These are phyloP conservation scores for Hydnomerulius pinastri DNA, from an alignment of 768 basidiomycete genomes.

Conservation along the genomic window DNA sequence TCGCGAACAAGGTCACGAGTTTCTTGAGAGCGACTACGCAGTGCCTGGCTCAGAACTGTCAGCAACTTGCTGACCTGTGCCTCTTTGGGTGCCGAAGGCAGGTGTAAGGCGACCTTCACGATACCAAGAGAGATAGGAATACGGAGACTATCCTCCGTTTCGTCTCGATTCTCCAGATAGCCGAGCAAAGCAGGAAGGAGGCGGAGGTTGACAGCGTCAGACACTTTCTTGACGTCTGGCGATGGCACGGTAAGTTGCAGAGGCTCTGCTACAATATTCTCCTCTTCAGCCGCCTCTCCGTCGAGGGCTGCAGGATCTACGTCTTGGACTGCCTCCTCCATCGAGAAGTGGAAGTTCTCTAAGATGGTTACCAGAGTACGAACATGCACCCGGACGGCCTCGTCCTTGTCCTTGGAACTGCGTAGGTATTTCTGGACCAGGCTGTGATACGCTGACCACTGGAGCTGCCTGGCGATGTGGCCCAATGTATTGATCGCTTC, in stretches of 20 bases:
- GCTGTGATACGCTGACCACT: conserved; percentile 83
- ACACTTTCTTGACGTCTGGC: conserved; percentile 45
- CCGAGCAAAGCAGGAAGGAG: conserved; percentile 79
- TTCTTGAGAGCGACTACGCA: conserved; percentile 94
- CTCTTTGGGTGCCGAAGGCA: conserved; percentile 64
- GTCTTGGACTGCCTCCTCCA: conserved; percentile 56
- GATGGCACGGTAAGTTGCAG: conserved; percentile 2
- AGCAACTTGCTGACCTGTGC: conserved; percentile 75
- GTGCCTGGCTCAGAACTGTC: conserved; percentile 83
- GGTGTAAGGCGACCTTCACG: conserved; percentile 76
- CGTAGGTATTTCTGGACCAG: conserved; percentile 82
- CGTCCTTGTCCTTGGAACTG: conserved; percentile 64
- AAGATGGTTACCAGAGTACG: conserved; percentile 81
- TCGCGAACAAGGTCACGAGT: conserved; percentile 86
- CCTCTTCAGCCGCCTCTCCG: conserved; percentile 29
- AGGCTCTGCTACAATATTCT: conserved; percentile 22
- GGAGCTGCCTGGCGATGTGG: conserved; percentile 69
- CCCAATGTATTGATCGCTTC: conserved; percentile 86
- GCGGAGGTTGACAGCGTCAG: conserved; percentile 72
- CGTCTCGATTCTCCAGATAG: conserved; percentile 83
- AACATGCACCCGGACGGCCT: conserved; percentile 78
- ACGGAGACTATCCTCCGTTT: conserved; percentile 80
- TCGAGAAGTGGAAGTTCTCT: conserved; percentile 89
- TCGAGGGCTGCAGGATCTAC: conserved; percentile 29
- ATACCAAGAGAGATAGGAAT: conserved; percentile 90